Percentiles rank a stretch among this genome's conserved stretches.
Conservation (phyloP, 2,329 filamentous ascomycete species). For the Chaetomium globosum region DNA sequence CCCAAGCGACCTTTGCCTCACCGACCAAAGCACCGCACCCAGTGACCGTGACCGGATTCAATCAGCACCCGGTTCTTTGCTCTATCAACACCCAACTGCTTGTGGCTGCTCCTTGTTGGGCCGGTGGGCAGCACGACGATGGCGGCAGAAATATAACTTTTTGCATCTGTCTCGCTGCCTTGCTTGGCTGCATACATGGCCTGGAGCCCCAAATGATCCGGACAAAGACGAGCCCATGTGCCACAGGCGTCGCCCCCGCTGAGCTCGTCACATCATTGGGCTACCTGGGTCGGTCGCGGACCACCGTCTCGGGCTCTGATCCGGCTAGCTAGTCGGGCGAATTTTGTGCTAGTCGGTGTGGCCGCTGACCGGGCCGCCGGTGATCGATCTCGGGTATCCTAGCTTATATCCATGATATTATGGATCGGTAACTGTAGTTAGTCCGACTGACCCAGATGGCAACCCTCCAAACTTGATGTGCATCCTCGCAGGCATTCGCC, state of each 20-base stretch:
- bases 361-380: constrained; percentile 8
- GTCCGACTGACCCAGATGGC: background rate
- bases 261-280: constrained; percentile 12
- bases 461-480: background rate
- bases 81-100: background rate
- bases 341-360: background rate
- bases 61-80: background rate
- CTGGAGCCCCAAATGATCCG: background rate
- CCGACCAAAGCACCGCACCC: background rate
- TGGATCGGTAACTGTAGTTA: background rate
- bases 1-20: background rate
- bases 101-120: background rate
- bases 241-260: background rate
- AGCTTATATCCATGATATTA: background rate
- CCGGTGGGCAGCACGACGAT: background rate
- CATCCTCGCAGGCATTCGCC: background rate
- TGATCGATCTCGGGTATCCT: background rate
- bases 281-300: background rate
- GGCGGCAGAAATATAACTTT: background rate
- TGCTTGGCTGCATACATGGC: background rate
- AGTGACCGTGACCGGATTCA: background rate
- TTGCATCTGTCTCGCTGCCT: background rate
- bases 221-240: background rate
- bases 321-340: constrained; percentile 1
- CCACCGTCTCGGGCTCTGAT: constrained; percentile 8